A percentile compares a stretch with the other conserved stretches of the same genome.
These are phyloP conservation scores for Ascochyta lentis DNA, from an alignment of 2,329 filamentous ascomycete genomes.

Conservation along the genomic window DNA sequence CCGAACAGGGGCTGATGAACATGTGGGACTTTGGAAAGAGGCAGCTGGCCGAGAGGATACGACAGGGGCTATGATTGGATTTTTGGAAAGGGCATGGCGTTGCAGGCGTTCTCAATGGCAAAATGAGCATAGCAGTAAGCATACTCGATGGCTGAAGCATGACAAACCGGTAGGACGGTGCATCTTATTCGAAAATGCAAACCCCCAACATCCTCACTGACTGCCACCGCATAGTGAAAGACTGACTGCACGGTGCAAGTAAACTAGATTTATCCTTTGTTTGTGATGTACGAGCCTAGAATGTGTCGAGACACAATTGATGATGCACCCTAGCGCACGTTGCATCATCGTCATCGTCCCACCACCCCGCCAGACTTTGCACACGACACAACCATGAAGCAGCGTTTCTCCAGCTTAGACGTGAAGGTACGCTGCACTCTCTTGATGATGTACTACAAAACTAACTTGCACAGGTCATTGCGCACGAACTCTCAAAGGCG, in stretches of 20 bases:
- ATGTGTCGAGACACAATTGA: background rate
- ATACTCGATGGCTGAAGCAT: constrained; percentile 16
- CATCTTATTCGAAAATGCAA: constrained; percentile 9
- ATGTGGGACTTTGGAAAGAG: constrained; percentile 92
- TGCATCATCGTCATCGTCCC: constrained; percentile 41
- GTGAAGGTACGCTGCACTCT: constrained; percentile 63
- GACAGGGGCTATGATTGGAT: constrained; percentile 66
- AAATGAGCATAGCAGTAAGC: constrained; percentile 27
- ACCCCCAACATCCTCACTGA: constrained; percentile 15
- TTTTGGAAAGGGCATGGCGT: constrained; percentile 35
- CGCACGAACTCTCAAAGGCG: constrained; percentile 83
- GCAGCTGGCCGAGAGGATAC: constrained; percentile 87
- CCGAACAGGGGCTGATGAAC: constrained; percentile 94
- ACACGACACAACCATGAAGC: constrained; percentile 68
- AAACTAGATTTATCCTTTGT: background rate
- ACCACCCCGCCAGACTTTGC: constrained; percentile 40
- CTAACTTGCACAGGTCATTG: constrained; percentile 72
- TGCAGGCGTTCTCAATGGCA: constrained; percentile 37
- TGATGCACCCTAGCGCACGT: constrained; percentile 5
- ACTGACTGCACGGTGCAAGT: background rate
- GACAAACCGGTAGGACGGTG: constrained; percentile 18
- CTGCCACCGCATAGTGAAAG: background rate
- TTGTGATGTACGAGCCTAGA: background rate
- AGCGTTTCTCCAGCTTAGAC: constrained; percentile 79
- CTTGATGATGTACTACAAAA: background rate